Conservation (phyloP, 495 filamentous ascomycete genomes). For the Penicillium arizonense region DNA sequence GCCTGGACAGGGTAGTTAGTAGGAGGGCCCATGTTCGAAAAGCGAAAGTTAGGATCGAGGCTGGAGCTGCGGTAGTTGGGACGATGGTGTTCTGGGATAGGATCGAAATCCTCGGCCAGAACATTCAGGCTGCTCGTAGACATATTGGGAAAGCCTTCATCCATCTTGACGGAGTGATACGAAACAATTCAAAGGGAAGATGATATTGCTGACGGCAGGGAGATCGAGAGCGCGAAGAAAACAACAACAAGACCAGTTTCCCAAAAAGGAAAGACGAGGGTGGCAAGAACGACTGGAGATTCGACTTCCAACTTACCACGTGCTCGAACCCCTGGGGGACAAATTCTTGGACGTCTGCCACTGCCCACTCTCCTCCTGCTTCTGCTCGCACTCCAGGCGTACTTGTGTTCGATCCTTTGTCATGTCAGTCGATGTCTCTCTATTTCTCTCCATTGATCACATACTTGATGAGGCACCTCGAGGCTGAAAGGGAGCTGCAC, state of each 20-base stretch:
- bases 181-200: background rate
- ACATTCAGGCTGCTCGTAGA: conserved; percentile 18
- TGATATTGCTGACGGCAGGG: background rate
- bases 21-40: background rate
- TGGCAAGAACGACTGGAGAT: conserved; percentile 17
- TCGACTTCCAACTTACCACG: conserved; percentile 44
- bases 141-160: conserved; percentile 4
- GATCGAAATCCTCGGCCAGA: conserved; percentile 19
- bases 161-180: conserved; percentile 2
- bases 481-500: conserved; percentile 90
- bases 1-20: conserved; percentile 27
- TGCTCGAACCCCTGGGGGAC: conserved; percentile 76
- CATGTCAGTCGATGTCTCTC: conserved; percentile 25
- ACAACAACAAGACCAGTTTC: background rate
- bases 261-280: conserved; percentile 4
- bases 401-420: conserved; percentile 41
- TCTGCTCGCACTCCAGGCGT: conserved; percentile 53
- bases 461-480: conserved; percentile 45
- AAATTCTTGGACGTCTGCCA: conserved; percentile 71
- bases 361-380: conserved; percentile 52
- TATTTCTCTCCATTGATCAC: conserved; percentile 5
- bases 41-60: conserved; percentile 8
- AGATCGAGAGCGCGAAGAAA: background rate
- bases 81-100: background rate
- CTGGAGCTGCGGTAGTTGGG: conserved; percentile 2